A percentile compares a stretch with the other conserved stretches of the same genome.
Conservation (phyloP, 495 filamentous ascomycete species). For the Wilcoxina mikolae region DNA sequence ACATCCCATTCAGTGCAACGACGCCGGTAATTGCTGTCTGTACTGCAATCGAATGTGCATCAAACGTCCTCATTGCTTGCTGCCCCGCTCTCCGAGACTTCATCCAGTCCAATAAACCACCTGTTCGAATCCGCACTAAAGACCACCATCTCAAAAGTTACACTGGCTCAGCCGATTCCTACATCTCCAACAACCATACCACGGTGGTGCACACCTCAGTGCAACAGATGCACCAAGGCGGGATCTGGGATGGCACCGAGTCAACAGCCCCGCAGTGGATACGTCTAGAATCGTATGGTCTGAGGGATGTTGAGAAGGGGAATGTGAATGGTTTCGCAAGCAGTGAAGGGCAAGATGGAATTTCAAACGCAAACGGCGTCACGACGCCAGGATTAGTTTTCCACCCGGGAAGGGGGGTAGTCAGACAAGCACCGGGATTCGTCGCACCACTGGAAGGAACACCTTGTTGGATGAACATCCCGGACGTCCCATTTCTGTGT, state of each 20-base stretch:
- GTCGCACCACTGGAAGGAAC: background rate
- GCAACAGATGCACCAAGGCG: background rate
- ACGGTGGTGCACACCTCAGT: background rate
- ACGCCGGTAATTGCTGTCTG: background rate
- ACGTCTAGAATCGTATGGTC: background rate
- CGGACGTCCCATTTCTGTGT: background rate
- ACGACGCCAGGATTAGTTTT: background rate
- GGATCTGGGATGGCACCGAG: conserved; percentile 3
- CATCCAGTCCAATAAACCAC: background rate
- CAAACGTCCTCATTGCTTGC: conserved; percentile 1
- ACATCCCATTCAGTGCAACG: background rate
- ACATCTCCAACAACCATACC: background rate
- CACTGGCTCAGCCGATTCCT: background rate
- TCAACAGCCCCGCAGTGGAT: conserved; percentile 2
- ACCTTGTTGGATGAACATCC: conserved; percentile 3
- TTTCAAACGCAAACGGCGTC: background rate
- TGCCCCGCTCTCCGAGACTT: background rate
- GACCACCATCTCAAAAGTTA: background rate
- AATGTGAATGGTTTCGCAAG: background rate
- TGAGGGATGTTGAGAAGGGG: background rate
- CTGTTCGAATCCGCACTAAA: background rate
- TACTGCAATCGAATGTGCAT: background rate
- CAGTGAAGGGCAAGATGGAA: background rate
- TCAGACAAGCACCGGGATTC: background rate
- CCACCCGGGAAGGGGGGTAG: background rate